Evolutionary conservation across 805 yeast genomes (phyloP).

Genomic region (Peterozyma xylosa): DNA sequence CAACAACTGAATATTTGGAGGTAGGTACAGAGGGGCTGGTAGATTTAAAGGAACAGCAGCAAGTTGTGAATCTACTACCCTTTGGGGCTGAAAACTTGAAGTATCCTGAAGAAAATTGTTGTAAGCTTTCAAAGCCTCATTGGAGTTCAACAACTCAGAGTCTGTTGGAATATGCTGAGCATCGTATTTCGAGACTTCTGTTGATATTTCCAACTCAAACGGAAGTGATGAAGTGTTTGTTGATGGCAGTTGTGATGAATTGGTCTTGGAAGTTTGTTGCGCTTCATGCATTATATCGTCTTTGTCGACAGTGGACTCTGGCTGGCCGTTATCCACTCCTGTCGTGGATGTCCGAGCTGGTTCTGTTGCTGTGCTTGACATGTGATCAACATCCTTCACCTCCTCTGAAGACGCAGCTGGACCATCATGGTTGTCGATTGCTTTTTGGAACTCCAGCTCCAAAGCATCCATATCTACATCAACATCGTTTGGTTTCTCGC

Average conservation of each 20-base stretch:
- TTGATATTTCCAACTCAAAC: too few species aligned
- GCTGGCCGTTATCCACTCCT: too few species aligned
- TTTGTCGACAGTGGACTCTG: background rate
- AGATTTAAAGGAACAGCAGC: slow-evolving; percentile 55
- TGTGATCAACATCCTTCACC: background rate
- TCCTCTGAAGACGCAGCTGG: too few species aligned
- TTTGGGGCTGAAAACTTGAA: slow-evolving; percentile 13
- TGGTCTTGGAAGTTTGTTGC: too few species aligned
- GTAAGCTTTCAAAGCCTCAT: slow-evolving; percentile 10
- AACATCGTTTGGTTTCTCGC: too few species aligned
- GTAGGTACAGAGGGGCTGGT: slow-evolving; percentile 46
- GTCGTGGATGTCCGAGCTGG: background rate
- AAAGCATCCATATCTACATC: too few species aligned
- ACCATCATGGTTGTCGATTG: too few species aligned
- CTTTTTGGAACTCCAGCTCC: too few species aligned
- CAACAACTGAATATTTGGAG: slow-evolving; percentile 56
- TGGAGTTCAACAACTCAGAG: slow-evolving; percentile 22
- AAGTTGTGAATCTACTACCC: slow-evolving; percentile 36
- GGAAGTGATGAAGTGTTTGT: too few species aligned
- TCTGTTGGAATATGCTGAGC: slow-evolving; percentile 19
- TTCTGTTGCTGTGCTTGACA: background rate
- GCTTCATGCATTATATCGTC: background rate
- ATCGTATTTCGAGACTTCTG: too few species aligned
- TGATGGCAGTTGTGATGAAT: too few species aligned
- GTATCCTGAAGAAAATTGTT: slow-evolving; percentile 1